Evolutionary conservation across 768 basidiomycete species (phyloP).

Genomic region (Exidia glandulosa): DNA sequence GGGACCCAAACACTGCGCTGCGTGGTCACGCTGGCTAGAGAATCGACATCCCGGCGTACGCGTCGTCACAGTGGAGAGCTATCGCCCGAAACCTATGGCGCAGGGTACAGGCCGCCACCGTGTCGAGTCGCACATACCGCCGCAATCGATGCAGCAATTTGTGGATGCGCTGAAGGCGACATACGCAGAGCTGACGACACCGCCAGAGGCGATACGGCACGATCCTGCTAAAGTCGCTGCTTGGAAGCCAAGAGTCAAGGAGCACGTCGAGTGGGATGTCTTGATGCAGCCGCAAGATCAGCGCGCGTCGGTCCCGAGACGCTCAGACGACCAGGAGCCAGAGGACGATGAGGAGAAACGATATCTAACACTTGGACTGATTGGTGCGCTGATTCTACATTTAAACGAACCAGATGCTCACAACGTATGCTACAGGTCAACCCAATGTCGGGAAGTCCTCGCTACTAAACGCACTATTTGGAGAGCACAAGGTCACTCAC

Average conservation of each 20-base stretch:
- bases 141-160: conserved; percentile 49
- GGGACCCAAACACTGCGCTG: conserved; percentile 47
- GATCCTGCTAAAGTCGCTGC: conserved; percentile 36
- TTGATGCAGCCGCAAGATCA: conserved; percentile 34
- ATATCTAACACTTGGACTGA: conserved; percentile 68
- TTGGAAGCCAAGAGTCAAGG: conserved; percentile 60
- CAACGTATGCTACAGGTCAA: conserved; percentile 43
- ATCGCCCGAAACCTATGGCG: conserved; percentile 36
- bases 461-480: conserved; percentile 84
- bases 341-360: conserved; percentile 18
- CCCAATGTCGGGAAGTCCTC: conserved; percentile 96
- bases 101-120: conserved; percentile 34
- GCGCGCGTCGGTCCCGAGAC: conserved; percentile 18
- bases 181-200: conserved; percentile 56
- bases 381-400: conserved; percentile 35
- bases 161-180: conserved; percentile 53
- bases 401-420: background rate
- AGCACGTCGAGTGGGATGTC: conserved; percentile 62
- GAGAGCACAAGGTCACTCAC: conserved; percentile 45
- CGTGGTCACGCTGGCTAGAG: conserved; percentile 57
- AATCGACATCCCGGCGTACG: conserved; percentile 39
- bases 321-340: conserved; percentile 18
- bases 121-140: conserved; percentile 59
- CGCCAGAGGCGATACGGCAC: conserved; percentile 45
- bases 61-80: conserved; percentile 71